Evolutionary conservation across 2,329 filamentous ascomycete species (phyloP).

Genomic region (Claviceps sp.): DNA sequence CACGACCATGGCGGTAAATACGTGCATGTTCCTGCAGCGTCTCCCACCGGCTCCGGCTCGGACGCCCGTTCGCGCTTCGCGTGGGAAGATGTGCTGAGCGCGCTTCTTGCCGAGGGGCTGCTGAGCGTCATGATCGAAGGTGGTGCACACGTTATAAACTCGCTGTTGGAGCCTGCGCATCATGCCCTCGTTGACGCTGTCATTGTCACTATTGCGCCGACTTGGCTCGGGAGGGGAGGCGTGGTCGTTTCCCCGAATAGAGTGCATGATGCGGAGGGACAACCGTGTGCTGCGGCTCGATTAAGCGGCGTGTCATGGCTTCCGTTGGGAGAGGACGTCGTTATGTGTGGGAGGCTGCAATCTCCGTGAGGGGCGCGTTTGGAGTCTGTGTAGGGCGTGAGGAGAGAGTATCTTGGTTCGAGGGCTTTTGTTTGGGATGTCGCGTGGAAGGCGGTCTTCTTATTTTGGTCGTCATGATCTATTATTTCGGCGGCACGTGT

Average conservation of each 20-base stretch:
- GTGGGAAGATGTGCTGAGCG: slow-evolving; percentile 52
- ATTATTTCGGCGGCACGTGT: too few species aligned
- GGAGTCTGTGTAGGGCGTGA: too few species aligned
- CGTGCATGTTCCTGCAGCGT: slow-evolving; percentile 21
- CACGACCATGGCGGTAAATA: slow-evolving; percentile 39
- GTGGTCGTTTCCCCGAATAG: slow-evolving; percentile 63
- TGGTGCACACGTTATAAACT: slow-evolving; percentile 70
- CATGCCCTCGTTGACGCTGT: slow-evolving; percentile 58
- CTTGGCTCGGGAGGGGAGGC: slow-evolving; percentile 74
- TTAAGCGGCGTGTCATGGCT: slow-evolving; percentile 58
- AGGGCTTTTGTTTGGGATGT: too few species aligned
- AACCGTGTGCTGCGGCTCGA: slow-evolving; percentile 46
- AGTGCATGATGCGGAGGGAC: slow-evolving; percentile 33
- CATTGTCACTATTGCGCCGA: slow-evolving; percentile 80
- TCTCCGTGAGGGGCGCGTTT: background rate
- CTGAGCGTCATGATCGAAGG: slow-evolving; percentile 86
- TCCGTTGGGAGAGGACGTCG: slow-evolving; percentile 69
- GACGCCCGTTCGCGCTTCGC: slow-evolving; percentile 32
- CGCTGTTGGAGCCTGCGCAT: slow-evolving; percentile 52
- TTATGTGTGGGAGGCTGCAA: slow-evolving; percentile 58
- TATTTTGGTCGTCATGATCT: too few species aligned
- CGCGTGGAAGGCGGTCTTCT: too few species aligned
- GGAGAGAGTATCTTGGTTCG: too few species aligned
- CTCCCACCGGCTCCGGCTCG: slow-evolving; percentile 18
- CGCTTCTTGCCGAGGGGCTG: slow-evolving; percentile 46